A percentile compares a stretch with the other conserved stretches of the same genome.
Evolutionary conservation across 805 yeast genomes (phyloP).

Genomic region (Schizosaccharomyces lindneri): DNA sequence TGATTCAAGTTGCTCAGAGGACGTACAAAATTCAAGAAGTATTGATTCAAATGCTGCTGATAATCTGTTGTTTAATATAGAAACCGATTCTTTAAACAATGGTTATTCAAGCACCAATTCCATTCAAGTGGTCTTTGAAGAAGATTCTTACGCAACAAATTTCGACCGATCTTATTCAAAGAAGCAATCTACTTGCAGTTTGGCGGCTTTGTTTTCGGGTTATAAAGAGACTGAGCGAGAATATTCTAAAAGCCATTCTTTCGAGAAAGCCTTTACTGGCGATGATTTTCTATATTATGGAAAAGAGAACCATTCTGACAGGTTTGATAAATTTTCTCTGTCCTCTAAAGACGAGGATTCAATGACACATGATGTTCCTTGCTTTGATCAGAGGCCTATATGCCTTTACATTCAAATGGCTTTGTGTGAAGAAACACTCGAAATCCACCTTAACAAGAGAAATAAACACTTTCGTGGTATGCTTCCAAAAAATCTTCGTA

Average conservation of each 20-base stretch:
- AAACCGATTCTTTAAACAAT: neutral
- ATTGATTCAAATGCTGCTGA: neutral
- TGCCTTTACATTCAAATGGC: slow-evolving; percentile 2
- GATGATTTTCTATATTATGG: too few relatives aligned
- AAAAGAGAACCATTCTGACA: neutral
- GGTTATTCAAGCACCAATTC: neutral
- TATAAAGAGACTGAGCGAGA: neutral
- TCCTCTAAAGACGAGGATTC: neutral
- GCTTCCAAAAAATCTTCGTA: neutral
- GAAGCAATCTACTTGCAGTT: neutral
- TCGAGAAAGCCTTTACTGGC: neutral
- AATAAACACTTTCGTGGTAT: neutral
- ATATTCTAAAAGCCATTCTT: neutral
- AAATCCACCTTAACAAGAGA: neutral
- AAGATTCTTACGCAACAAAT: neutral
- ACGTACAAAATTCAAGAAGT: neutral
- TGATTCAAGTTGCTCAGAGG: neutral
- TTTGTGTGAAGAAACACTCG: neutral
- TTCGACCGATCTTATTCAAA: neutral
- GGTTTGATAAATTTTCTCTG: neutral
- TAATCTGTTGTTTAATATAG: neutral
- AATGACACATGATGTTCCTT: neutral
- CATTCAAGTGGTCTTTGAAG: neutral
- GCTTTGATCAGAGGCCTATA: neutral
- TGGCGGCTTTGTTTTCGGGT: neutral